These are phyloP conservation scores for Actinomortierella ambigua DNA, from an alignment of 371 early-diverging fungal genomes.

Conservation along the genomic window DNA sequence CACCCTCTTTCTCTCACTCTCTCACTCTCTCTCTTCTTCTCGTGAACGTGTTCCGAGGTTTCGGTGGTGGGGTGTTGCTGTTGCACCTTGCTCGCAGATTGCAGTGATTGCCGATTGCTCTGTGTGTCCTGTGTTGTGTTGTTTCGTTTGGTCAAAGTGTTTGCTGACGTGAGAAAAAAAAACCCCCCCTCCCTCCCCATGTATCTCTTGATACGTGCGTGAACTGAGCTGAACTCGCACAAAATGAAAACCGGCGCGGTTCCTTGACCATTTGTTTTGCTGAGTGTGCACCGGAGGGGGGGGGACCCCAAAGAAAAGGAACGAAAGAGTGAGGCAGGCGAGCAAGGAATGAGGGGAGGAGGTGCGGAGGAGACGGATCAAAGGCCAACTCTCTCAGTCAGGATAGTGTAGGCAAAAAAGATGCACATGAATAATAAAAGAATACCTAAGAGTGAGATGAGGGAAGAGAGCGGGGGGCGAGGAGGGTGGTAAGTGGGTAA, in stretches of 20 bases:
- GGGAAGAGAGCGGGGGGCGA: too few relatives aligned
- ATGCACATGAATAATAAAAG: too few relatives aligned
- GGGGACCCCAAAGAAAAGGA: background rate
- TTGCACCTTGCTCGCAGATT: background rate
- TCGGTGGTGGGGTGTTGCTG: background rate
- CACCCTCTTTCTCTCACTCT: background rate
- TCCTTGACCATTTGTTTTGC: background rate
- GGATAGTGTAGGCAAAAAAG: too few relatives aligned
- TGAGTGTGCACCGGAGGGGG: background rate
- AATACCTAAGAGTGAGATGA: too few relatives aligned
- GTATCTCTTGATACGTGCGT: too few relatives aligned
- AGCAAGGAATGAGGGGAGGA: background rate
- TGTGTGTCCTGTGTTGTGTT: too few relatives aligned
- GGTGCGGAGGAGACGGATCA: background rate
- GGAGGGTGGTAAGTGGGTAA: too few relatives aligned
- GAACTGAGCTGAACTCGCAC: background rate
- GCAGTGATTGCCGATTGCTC: background rate
- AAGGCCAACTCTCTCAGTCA: too few relatives aligned
- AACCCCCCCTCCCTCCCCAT: background rate
- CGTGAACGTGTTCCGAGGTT: slow-evolving; percentile 1
- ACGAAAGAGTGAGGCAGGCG: too few relatives aligned
- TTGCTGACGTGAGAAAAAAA: slow-evolving; percentile 5
- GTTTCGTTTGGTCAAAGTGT: background rate
- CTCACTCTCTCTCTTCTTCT: background rate
- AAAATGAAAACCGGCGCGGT: background rate